These are phyloP conservation scores for Paramecium primaurelia DNA, from an alignment of 73 alveolate species.

Conservation along the genomic window DNA sequence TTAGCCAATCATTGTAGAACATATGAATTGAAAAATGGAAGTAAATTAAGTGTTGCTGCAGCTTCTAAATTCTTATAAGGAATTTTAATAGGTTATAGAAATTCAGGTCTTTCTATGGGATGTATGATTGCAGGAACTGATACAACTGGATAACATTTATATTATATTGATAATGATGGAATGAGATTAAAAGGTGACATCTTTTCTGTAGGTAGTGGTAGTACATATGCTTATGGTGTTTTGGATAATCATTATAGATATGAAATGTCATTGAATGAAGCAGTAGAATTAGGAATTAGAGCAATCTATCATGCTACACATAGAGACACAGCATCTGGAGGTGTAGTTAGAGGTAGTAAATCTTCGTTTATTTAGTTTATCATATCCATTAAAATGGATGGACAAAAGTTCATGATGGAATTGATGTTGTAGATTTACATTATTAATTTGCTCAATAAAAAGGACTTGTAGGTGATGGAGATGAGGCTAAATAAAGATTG, in stretches of 20 bases:
- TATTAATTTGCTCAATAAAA: slow-evolving; percentile 76
- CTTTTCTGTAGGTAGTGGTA: slow-evolving; percentile 96
- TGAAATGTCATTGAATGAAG: slow-evolving; percentile 93
- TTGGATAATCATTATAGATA: slow-evolving; percentile 93
- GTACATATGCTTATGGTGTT: slow-evolving; percentile 99
- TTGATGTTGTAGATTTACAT: slow-evolving; percentile 89
- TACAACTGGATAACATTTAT: slow-evolving; percentile 90
- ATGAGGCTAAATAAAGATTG: slow-evolving; percentile 61
- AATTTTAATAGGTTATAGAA: slow-evolving; percentile 90
- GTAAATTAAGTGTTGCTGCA: slow-evolving; percentile 93
- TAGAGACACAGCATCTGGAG: slow-evolving; percentile 99
- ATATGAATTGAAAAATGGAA: slow-evolving; percentile 94
- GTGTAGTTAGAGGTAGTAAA: slow-evolving; percentile 90
- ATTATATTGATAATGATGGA: slow-evolving; percentile 97
- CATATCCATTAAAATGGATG: slow-evolving; percentile 90
- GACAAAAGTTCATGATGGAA: slow-evolving; percentile 86
- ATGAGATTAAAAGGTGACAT: slow-evolving; percentile 96
- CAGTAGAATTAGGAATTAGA: slow-evolving; percentile 92
- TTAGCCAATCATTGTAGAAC: slow-evolving; percentile 94
- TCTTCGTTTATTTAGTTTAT: slow-evolving; percentile 60
- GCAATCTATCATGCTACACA: slow-evolving; percentile 99
- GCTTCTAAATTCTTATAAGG: slow-evolving; percentile 92
- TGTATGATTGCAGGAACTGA: slow-evolving; percentile 99
- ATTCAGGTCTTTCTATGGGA: slow-evolving; percentile 98
- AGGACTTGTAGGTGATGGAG: slow-evolving; percentile 90